These are phyloP conservation scores for Hanseniaspora opuntiae DNA, from an alignment of 805 yeast species.

Conservation along the genomic window DNA sequence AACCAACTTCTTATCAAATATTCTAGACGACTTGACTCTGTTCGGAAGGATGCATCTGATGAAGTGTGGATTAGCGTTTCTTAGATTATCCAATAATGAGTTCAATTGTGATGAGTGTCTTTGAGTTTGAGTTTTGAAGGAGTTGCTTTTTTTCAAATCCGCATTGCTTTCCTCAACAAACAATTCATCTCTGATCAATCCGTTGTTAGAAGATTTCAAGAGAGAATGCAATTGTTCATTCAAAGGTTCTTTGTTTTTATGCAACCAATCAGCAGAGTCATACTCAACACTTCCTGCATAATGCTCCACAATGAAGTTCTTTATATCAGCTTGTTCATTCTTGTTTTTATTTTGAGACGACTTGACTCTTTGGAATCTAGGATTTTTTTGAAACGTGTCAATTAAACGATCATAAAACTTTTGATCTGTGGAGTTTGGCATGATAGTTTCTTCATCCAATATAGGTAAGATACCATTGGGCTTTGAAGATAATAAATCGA, in stretches of 20 bases:
- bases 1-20: conserved; percentile 63
- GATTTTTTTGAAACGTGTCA: conserved; percentile 41
- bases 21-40: conserved; percentile 51
- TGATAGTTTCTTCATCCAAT: conserved; percentile 86
- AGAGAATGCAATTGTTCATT: conserved; percentile 58
- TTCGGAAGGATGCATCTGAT: conserved; percentile 94
- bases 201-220: conserved; percentile 43
- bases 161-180: neutral
- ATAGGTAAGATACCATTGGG: conserved; percentile 76
- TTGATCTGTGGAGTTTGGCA: conserved; percentile 76
- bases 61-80: conserved; percentile 84
- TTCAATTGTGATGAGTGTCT: conserved; percentile 76
- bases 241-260: conserved; percentile 86
- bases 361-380: conserved; percentile 44
- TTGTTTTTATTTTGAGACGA: conserved; percentile 32
- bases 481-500: conserved; percentile 52
- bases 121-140: conserved; percentile 66
- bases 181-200: conserved; percentile 33
- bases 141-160: conserved; percentile 17
- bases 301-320: conserved; percentile 59
- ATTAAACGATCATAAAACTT: conserved; percentile 72
- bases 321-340: conserved; percentile 42
- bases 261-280: conserved; percentile 81
- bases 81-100: conserved; percentile 56
- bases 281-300: conserved; percentile 97